These are phyloP conservation scores for Nepenthes mirabilis DNA, from an alignment of 148 eudicot species.

Conservation along the genomic window DNA sequence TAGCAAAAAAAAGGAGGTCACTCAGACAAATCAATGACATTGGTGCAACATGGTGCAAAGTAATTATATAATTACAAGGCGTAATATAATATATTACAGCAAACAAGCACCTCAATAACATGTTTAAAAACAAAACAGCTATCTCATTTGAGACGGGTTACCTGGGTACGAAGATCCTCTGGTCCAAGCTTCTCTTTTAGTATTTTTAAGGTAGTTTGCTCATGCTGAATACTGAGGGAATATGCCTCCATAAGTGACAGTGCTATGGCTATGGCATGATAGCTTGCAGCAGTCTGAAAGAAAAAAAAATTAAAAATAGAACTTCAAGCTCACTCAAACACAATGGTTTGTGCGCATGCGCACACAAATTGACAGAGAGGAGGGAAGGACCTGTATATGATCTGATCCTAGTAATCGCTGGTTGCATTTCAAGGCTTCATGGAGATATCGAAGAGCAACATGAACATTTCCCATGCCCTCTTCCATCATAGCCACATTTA, in stretches of 20 bases:
- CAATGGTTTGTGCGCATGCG: not conserved
- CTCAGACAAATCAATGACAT: no score
- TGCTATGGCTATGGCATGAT: constrained; percentile 99
- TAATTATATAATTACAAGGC: no score
- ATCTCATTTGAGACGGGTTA: constrained; percentile 8
- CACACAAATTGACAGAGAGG: constrained; percentile 10
- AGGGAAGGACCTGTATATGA: constrained; percentile 85
- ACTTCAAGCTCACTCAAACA: not conserved
- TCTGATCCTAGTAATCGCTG: constrained; percentile 82
- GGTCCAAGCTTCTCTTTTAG: constrained; percentile 91
- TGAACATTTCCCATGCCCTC: constrained; percentile 99
- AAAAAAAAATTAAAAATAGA: constrained; percentile 10
- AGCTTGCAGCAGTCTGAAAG: constrained; percentile 97
- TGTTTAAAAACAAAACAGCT: no score
- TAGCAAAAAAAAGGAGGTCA: no score
- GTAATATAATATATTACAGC: no score
- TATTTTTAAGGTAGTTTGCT: constrained; percentile 90
- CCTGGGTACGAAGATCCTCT: constrained; percentile 99
- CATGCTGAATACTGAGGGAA: constrained; percentile 95
- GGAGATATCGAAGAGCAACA: constrained; percentile 94
- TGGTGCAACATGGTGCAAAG: no score
- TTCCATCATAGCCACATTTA: constrained; percentile 99
- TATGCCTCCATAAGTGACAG: constrained; percentile 99
- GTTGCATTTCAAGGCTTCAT: constrained; percentile 98
- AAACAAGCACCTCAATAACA: no score